A percentile compares a stretch with the other conserved stretches of the same genome.
Conservation (phyloP, 2,329 filamentous ascomycete species). For the Penicillium sp. region DNA sequence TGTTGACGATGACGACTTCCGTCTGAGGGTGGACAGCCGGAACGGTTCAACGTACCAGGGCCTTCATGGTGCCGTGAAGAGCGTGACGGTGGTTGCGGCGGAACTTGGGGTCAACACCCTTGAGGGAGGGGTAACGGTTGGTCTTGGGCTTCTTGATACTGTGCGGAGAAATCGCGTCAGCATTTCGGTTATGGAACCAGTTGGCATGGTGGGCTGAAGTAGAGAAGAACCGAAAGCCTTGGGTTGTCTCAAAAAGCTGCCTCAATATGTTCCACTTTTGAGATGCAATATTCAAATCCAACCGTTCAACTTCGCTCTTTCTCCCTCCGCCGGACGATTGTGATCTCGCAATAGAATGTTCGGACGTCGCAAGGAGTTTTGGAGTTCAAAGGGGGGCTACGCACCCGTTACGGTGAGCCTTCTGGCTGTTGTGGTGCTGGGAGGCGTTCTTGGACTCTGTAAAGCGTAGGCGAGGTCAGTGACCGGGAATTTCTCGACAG, state of each 20-base stretch:
- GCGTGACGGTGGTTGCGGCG: constrained; percentile 99
- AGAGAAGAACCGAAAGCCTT: constrained; percentile 1
- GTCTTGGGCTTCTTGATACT: constrained; percentile 99
- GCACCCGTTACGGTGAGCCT: constrained; percentile 99
- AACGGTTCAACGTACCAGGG: constrained; percentile 68
- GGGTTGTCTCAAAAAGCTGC: background rate
- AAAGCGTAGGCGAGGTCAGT: constrained; percentile 29
- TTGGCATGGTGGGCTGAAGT: background rate
- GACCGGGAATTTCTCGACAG: constrained; percentile 10
- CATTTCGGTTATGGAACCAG: background rate
- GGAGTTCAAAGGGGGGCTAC: constrained; percentile 38
- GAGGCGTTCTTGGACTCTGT: constrained; percentile 99
- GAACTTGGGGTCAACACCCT: constrained; percentile 99
- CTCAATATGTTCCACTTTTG: background rate
- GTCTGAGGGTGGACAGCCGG: background rate
- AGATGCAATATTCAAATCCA: constrained; percentile 5
- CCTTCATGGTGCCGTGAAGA: constrained; percentile 97
- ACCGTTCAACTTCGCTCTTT: constrained; percentile 7
- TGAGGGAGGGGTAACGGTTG: constrained; percentile 96
- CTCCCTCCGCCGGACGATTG: background rate
- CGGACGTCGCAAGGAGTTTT: background rate
- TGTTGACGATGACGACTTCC: background rate
- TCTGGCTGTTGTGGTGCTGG: constrained; percentile 97
- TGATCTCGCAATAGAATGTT: background rate
- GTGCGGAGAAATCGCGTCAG: constrained; percentile 31